A percentile compares a stretch with the other conserved stretches of the same genome.
phyloP scores from a whole-genome alignment of 768 basidiomycete genomes.

The Amanita pallidorosea region DNA sequence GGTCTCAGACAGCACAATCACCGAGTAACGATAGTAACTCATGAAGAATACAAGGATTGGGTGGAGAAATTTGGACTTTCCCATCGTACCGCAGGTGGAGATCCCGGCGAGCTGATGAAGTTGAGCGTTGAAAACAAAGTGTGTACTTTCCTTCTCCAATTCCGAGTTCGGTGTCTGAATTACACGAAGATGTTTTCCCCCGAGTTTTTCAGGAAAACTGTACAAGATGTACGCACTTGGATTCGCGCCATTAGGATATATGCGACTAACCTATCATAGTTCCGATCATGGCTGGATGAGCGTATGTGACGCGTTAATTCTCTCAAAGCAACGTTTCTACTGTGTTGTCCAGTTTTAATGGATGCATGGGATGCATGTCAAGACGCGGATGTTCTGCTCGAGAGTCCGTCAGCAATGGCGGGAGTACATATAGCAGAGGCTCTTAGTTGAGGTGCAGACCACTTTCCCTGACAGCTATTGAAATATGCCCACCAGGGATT shows the following conservation, averaged over 20 bases:
- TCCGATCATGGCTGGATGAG: slow-evolving; percentile 57
- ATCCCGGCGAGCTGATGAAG: slow-evolving; percentile 62
- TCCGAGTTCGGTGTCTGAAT: not conserved
- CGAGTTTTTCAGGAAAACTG: slow-evolving; percentile 55
- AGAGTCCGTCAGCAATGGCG: slow-evolving; percentile 60
- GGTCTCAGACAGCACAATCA: slow-evolving; percentile 37
- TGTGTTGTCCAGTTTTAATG: slow-evolving; percentile 30
- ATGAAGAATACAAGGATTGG: slow-evolving; percentile 46
- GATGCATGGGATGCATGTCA: slow-evolving; percentile 55
- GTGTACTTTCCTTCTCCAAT: not conserved
- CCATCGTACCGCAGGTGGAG: slow-evolving; percentile 56
- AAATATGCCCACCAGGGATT: slow-evolving; percentile 26
- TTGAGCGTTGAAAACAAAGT: slow-evolving; percentile 35
- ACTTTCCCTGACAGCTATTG: not conserved
- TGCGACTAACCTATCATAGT: slow-evolving; percentile 20
- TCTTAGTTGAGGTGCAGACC: slow-evolving; percentile 26
- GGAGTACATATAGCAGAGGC: slow-evolving; percentile 68
- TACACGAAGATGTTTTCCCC: slow-evolving; percentile 54
- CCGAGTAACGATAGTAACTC: slow-evolving; percentile 46
- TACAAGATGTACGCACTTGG: slow-evolving; percentile 33
- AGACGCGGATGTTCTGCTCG: slow-evolving; percentile 56
- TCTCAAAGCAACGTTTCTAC: not conserved
- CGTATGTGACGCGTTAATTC: slow-evolving; percentile 23
- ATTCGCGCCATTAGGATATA: not conserved
- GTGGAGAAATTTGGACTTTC: slow-evolving; percentile 46